Percentiles rank a stretch among this genome's conserved stretches.
Conservation (phyloP, 352 stramenopile species). For the Globisporangium cederbergense region DNA sequence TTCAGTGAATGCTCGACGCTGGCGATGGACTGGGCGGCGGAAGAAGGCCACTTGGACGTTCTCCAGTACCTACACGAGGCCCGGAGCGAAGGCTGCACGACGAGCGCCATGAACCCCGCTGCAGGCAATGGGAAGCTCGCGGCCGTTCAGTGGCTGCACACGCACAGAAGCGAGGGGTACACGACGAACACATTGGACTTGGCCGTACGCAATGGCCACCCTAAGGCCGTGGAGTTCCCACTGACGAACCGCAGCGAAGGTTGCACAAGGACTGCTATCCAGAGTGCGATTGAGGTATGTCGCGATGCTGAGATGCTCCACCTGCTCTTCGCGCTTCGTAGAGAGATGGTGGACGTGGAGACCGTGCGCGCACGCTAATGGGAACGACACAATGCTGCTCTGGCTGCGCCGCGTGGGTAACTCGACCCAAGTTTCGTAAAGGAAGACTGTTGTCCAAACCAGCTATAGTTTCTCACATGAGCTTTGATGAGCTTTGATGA, state of each 20-base stretch:
- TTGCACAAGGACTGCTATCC: background rate
- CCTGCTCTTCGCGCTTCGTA: no score
- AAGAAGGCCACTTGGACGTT: background rate
- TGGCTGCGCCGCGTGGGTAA: no score
- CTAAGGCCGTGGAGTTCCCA: background rate
- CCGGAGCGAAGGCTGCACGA: background rate
- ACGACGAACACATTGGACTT: background rate
- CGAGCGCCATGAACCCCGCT: background rate
- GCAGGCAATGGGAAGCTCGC: background rate
- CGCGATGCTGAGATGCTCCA: no score
- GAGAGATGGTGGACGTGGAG: no score
- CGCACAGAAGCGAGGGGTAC: background rate
- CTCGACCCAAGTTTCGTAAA: no score
- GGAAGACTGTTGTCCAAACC: no score
- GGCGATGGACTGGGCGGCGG: slow-evolving; percentile 3
- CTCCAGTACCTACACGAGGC: background rate
- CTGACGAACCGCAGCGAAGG: background rate
- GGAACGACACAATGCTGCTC: no score
- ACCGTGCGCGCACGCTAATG: no score
- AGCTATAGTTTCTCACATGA: no score
- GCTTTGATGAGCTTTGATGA: no score
- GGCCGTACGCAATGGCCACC: background rate
- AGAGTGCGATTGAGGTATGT: background rate
- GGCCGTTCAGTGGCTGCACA: background rate
- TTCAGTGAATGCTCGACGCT: background rate